Conservation (phyloP, 495 filamentous ascomycete genomes). For the Aspergillus affinis region DNA sequence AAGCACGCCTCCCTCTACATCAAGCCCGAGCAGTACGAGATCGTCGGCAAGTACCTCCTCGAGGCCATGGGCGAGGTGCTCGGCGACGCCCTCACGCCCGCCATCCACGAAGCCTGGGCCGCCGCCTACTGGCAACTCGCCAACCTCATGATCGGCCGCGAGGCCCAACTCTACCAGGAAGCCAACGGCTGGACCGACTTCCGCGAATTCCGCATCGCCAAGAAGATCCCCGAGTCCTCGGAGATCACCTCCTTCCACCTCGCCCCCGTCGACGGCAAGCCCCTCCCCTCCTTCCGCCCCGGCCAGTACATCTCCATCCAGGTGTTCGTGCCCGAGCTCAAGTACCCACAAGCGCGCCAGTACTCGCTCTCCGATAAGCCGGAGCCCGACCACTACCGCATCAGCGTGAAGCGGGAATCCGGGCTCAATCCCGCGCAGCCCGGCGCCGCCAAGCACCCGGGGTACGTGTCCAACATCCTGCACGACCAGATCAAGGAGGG, state of each 20-base stretch:
- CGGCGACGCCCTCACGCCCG: constrained; percentile 63
- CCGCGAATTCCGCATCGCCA: constrained; percentile 64
- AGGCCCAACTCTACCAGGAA: constrained; percentile 58
- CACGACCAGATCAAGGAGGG: constrained; percentile 61
- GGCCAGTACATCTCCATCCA: constrained; percentile 71
- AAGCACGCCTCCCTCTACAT: constrained; percentile 75
- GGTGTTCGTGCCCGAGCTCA: constrained; percentile 55
- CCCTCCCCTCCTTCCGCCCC: constrained; percentile 60
- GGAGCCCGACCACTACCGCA: constrained; percentile 59
- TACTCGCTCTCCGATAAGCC: constrained; percentile 70
- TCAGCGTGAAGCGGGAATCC: constrained; percentile 67
- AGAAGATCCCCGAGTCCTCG: constrained; percentile 60
- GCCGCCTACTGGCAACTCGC: constrained; percentile 71
- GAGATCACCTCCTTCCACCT: constrained; percentile 74
- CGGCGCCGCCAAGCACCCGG: constrained; percentile 48
- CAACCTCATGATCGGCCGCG: constrained; percentile 65
- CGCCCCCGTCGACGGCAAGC: constrained; percentile 58
- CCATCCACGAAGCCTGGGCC: constrained; percentile 68
- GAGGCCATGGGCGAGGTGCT: constrained; percentile 67
- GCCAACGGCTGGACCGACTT: constrained; percentile 60
- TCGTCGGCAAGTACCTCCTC: constrained; percentile 68
- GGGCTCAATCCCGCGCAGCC: constrained; percentile 47
- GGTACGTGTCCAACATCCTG: constrained; percentile 69
- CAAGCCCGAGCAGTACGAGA: constrained; percentile 63
- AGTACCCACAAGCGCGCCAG: constrained; percentile 64